A percentile compares a stretch with the other conserved stretches of the same genome.
phyloP scores from a whole-genome alignment of 2,329 filamentous ascomycete genomes.

The Dothidotthia symphoricarpi region DNA sequence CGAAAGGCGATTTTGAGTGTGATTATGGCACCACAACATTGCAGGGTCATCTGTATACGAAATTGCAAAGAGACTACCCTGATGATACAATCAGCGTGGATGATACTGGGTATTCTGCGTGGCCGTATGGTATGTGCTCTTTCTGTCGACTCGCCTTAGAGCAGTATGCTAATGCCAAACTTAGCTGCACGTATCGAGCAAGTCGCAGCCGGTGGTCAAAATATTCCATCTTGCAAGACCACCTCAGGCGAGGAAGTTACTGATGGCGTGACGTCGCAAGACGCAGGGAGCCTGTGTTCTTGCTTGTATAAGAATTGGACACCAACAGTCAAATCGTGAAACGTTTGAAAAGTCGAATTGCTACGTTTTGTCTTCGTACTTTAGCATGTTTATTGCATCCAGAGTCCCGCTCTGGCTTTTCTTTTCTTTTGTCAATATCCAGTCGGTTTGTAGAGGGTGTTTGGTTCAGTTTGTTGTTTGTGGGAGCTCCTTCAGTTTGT shows the following conservation, averaged over 20 bases:
- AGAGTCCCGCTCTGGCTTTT: neutral
- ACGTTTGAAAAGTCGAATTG: slow-evolving; percentile 10
- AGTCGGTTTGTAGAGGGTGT: too few relatives aligned
- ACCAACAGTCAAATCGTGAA: slow-evolving; percentile 2
- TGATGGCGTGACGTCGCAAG: slow-evolving; percentile 37
- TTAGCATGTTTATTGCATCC: slow-evolving; percentile 8
- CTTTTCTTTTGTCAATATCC: neutral
- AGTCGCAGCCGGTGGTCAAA: slow-evolving; percentile 48
- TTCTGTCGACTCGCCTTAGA: too few relatives aligned
- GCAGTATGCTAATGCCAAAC: slow-evolving; percentile 6
- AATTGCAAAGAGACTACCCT: slow-evolving; percentile 45
- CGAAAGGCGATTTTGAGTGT: slow-evolving; percentile 54
- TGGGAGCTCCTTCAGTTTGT: too few relatives aligned
- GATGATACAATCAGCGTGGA: slow-evolving; percentile 22
- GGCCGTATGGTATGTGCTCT: slow-evolving; percentile 38
- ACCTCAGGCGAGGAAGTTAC: slow-evolving; percentile 39
- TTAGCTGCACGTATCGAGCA: slow-evolving; percentile 56
- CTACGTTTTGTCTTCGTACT: neutral
- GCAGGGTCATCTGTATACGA: slow-evolving; percentile 61
- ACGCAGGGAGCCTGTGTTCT: slow-evolving; percentile 41
- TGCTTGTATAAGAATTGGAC: slow-evolving; percentile 50
- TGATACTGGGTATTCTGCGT: slow-evolving; percentile 32
- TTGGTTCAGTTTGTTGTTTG: neutral
- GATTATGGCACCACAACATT: slow-evolving; percentile 58
- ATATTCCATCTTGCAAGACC: slow-evolving; percentile 56